A percentile compares a stretch with the other conserved stretches of the same genome.
These are phyloP conservation scores for Kuraishia molischiana DNA, from an alignment of 805 yeast species.

Conservation along the genomic window DNA sequence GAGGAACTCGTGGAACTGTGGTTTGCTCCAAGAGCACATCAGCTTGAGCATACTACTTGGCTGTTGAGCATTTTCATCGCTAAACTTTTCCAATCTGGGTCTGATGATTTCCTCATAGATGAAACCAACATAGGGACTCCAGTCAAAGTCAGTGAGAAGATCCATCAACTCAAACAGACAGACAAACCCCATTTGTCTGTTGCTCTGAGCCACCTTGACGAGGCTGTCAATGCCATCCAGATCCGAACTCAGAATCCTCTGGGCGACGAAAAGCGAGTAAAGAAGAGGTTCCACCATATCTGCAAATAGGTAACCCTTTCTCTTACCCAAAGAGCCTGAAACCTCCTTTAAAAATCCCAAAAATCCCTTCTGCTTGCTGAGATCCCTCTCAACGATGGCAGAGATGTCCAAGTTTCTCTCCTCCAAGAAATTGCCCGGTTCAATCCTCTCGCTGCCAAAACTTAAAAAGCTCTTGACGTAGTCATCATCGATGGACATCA, in stretches of 20 bases:
- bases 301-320: constrained; percentile 36
- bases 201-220: constrained; percentile 40
- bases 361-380: constrained; percentile 56
- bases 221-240: constrained; percentile 12
- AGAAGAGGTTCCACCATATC: constrained; percentile 48
- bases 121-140: constrained; percentile 41
- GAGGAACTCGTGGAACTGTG: constrained; percentile 39
- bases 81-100: constrained; percentile 62
- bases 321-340: constrained; percentile 48
- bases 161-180: constrained; percentile 49
- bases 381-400: constrained; percentile 17
- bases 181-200: constrained; percentile 62
- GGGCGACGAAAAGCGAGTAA: constrained; percentile 45
- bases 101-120: constrained; percentile 45
- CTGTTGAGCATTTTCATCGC: constrained; percentile 71
- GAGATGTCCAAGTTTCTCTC: constrained; percentile 8
- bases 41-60: constrained; percentile 69
- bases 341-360: constrained; percentile 50
- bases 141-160: constrained; percentile 41
- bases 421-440: constrained; percentile 3
- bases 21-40: constrained; percentile 47
- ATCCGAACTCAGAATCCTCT: constrained; percentile 24
- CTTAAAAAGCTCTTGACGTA: constrained; percentile 51
- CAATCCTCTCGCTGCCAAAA: constrained; percentile 50
- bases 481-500: constrained; percentile 45